Conservation (phyloP, 106 monocot species). For the Gastrodia elata region DNA sequence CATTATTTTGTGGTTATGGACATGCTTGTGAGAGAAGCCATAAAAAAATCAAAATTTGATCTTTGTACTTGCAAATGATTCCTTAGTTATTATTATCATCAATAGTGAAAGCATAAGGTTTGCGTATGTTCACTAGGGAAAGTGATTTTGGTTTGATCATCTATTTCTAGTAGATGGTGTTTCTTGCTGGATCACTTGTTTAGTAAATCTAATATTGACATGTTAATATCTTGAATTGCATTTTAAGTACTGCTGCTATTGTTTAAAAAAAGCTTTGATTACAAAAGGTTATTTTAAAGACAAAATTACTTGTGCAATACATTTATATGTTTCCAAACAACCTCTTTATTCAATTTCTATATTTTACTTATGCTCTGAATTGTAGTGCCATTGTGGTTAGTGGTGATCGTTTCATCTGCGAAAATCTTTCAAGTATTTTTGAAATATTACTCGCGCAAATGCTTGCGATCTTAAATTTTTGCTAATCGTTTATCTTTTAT, state of each 20-base stretch:
- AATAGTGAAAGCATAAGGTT: neutral
- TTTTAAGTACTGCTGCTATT: neutral
- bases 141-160: neutral
- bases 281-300: neutral
- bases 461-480: neutral
- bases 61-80: neutral
- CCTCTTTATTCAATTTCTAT: neutral
- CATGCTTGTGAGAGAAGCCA: neutral
- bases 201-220: neutral
- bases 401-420: neutral
- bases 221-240: conserved; percentile 1
- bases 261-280: neutral
- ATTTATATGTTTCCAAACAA: neutral
- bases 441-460: neutral
- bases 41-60: neutral
- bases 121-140: neutral
- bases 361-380: neutral
- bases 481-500: neutral
- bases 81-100: neutral
- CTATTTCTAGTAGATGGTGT: neutral
- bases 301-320: neutral
- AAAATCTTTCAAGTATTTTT: neutral
- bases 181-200: neutral
- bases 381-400: neutral
- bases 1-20: neutral